Percentiles rank a stretch among this genome's conserved stretches.
Conservation (phyloP, 352 stramenopile species). For the Peronospora belbahrii region DNA sequence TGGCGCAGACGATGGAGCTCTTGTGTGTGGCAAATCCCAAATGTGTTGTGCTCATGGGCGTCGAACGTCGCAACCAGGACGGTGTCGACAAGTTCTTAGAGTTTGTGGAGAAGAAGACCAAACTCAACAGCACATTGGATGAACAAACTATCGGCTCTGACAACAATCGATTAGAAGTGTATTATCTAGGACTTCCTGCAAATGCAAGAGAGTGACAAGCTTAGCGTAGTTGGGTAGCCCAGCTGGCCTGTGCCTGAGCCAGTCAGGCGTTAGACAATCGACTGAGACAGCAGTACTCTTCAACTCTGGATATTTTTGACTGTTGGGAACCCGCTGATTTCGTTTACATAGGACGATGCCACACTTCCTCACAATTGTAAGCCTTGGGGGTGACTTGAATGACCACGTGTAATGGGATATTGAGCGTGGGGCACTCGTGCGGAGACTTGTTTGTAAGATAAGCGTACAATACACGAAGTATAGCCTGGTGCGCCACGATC, state of each 20-base stretch:
- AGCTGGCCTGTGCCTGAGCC: too few relatives aligned
- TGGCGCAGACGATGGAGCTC: slow-evolving; percentile 86
- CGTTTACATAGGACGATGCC: slow-evolving; percentile 80
- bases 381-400: slow-evolving; percentile 93
- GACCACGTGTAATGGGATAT: slow-evolving; percentile 91
- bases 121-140: slow-evolving; percentile 37
- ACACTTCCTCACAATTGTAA: slow-evolving; percentile 92
- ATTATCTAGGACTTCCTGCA: slow-evolving; percentile 40
- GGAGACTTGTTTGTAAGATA: slow-evolving; percentile 93
- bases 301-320: slow-evolving; percentile 4
- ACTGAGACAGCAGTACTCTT: slow-evolving; percentile 1
- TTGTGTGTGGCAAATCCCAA: slow-evolving; percentile 46
- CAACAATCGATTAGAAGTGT: slow-evolving; percentile 62
- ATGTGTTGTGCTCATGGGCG: slow-evolving; percentile 62
- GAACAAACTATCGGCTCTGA: slow-evolving; percentile 38
- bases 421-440: slow-evolving; percentile 88
- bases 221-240: neutral
- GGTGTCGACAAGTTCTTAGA: slow-evolving; percentile 73
- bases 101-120: slow-evolving; percentile 44
- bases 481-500: slow-evolving; percentile 94
- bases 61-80: slow-evolving; percentile 75
- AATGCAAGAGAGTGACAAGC: slow-evolving; percentile 4
- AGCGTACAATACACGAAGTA: slow-evolving; percentile 92
- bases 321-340: slow-evolving; percentile 3
- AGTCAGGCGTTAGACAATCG: slow-evolving; percentile 9